These are phyloP conservation scores for Boletus austroedulis DNA, from an alignment of 1,284 basidiomycete genomes.

Conservation along the genomic window DNA sequence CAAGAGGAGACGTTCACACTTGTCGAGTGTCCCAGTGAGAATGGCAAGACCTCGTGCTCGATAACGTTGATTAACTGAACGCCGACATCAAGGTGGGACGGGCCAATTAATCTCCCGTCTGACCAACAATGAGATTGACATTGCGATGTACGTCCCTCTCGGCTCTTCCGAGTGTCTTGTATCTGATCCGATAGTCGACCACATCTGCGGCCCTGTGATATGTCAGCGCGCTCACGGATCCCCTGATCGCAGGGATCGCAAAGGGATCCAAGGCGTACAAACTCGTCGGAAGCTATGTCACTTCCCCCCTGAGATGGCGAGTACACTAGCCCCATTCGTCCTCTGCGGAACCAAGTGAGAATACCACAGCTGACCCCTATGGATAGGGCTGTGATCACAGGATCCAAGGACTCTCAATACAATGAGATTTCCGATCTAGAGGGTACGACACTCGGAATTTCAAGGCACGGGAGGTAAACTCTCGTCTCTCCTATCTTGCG, in stretches of 20 bases:
- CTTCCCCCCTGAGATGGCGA: slow-evolving; percentile 83
- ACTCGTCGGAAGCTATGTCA: slow-evolving; percentile 91
- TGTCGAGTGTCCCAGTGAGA: slow-evolving; percentile 86
- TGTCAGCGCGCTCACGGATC: slow-evolving; percentile 85
- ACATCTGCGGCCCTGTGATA: not conserved
- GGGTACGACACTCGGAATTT: slow-evolving; percentile 86
- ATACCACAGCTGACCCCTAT: not conserved
- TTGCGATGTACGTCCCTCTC: slow-evolving; percentile 68
- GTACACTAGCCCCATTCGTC: not conserved
- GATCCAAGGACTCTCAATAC: slow-evolving; percentile 65
- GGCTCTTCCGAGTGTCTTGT: not conserved
- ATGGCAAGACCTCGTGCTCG: not conserved
- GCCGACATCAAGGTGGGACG: slow-evolving; percentile 66
- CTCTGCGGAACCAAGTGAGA: not conserved
- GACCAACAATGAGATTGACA: slow-evolving; percentile 82
- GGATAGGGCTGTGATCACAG: slow-evolving; percentile 87
- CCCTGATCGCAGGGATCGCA: slow-evolving; percentile 90
- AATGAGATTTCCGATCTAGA: slow-evolving; percentile 74
- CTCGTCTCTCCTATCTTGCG: not conserved
- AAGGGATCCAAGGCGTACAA: slow-evolving; percentile 76
- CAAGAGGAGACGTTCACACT: slow-evolving; percentile 71
- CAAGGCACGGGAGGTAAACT: slow-evolving; percentile 76
- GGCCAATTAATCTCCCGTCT: slow-evolving; percentile 86
- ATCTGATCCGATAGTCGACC: slow-evolving; percentile 4
- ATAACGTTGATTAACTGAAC: not conserved